Percentiles rank a stretch among this genome's conserved stretches.
These are phyloP conservation scores for Suillus paluster DNA, from an alignment of 768 basidiomycete species.

Conservation along the genomic window DNA sequence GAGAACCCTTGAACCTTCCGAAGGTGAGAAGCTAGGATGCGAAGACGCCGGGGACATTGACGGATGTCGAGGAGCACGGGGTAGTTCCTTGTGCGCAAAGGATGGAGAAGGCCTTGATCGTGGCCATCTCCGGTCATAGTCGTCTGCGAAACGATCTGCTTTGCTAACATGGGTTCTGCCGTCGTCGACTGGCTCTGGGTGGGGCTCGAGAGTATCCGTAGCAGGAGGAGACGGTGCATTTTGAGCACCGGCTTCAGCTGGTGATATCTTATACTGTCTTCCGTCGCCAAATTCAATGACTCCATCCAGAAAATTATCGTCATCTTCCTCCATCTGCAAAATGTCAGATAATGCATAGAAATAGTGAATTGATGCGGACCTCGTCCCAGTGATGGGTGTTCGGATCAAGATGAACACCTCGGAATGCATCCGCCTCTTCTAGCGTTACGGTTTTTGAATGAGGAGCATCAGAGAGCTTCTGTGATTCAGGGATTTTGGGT, in stretches of 20 bases:
- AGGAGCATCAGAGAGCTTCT: slow-evolving; percentile 56
- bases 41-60: slow-evolving; percentile 41
- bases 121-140: slow-evolving; percentile 98
- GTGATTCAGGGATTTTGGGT: slow-evolving; percentile 36
- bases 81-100: slow-evolving; percentile 45
- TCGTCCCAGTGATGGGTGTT: slow-evolving; percentile 98
- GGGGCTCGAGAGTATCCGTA: slow-evolving; percentile 14
- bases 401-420: slow-evolving; percentile 91
- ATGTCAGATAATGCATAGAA: slow-evolving; percentile 10
- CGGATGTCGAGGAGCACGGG: slow-evolving; percentile 35
- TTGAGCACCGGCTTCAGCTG: slow-evolving; percentile 35
- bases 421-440: slow-evolving; percentile 92
- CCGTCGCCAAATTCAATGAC: slow-evolving; percentile 98
- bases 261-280: slow-evolving; percentile 83
- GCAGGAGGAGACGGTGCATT: slow-evolving; percentile 6
- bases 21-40: slow-evolving; percentile 49
- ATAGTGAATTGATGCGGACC: slow-evolving; percentile 52
- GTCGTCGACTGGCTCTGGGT: slow-evolving; percentile 20
- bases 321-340: slow-evolving; percentile 85
- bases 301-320: slow-evolving; percentile 85
- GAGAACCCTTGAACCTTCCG: slow-evolving; percentile 72
- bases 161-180: slow-evolving; percentile 47
- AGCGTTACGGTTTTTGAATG: slow-evolving; percentile 60
- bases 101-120: slow-evolving; percentile 60
- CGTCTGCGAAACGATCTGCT: slow-evolving; percentile 89